These are phyloP conservation scores for Alternaria alternata DNA, from an alignment of 2,329 filamentous ascomycete genomes.

Conservation along the genomic window DNA sequence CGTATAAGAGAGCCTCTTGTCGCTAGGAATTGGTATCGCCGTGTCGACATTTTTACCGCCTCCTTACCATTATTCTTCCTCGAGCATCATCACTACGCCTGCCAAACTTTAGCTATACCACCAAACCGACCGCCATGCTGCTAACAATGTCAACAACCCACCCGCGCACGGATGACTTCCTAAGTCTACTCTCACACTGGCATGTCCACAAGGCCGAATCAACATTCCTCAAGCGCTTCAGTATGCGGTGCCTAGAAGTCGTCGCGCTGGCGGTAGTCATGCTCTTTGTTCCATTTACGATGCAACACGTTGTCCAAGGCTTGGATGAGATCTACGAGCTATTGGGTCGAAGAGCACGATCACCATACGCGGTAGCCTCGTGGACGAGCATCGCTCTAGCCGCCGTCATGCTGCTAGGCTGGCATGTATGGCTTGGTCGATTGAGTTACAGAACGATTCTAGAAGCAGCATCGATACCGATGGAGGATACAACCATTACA, in stretches of 20 bases:
- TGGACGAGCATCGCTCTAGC: constrained; percentile 14
- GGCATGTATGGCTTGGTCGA: constrained; percentile 26
- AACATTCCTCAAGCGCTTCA: constrained; percentile 10
- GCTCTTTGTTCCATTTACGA: constrained; percentile 19
- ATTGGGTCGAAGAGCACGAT: constrained; percentile 25
- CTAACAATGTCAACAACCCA: constrained; percentile 17
- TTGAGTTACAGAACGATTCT: constrained; percentile 19
- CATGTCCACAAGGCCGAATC: constrained; percentile 11
- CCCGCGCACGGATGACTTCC: neutral
- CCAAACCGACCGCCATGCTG: constrained; percentile 8
- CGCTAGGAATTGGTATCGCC: neutral
- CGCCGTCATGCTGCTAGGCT: constrained; percentile 16
- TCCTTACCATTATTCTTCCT: neutral
- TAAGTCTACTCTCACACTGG: constrained; percentile 10
- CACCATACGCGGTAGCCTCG: constrained; percentile 11
- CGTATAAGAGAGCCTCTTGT: neutral
- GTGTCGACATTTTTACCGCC: neutral
- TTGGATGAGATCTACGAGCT: constrained; percentile 26
- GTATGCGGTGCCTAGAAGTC: constrained; percentile 22
- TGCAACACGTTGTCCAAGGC: constrained; percentile 24
- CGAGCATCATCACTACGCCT: neutral
- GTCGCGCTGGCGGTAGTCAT: constrained; percentile 20
- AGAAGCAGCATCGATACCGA: constrained; percentile 2
- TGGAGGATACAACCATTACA: neutral
- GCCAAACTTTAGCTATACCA: neutral